Evolutionary conservation across 2,329 filamentous ascomycete genomes (phyloP).

Genomic region (Aspergillus hortae): DNA sequence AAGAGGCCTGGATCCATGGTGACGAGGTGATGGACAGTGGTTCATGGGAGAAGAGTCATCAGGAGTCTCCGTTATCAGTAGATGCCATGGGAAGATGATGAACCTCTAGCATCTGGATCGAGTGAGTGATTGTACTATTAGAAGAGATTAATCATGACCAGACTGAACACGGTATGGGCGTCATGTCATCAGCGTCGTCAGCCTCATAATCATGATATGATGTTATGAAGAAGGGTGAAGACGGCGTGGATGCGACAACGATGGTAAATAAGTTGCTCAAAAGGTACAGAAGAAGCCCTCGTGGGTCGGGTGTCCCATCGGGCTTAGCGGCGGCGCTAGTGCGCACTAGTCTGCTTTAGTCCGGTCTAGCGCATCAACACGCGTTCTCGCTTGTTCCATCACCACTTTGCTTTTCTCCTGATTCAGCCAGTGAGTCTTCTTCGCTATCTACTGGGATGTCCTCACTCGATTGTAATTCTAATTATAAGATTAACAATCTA

Average conservation of each 20-base stretch:
- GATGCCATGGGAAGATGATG: no score
- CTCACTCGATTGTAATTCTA: no score
- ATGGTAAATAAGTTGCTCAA: not conserved
- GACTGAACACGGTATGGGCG: not conserved
- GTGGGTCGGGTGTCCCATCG: not conserved
- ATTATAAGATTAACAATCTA: not conserved
- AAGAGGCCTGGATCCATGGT: slow-evolving; percentile 62
- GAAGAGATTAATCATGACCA: not conserved
- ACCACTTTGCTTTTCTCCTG: no score
- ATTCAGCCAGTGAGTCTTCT: not conserved
- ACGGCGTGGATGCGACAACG: not conserved
- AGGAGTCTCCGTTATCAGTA: not conserved
- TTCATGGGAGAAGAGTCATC: slow-evolving; percentile 1
- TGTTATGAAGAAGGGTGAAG: not conserved
- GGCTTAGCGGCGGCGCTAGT: not conserved
- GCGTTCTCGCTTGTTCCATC: not conserved
- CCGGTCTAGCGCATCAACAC: not conserved
- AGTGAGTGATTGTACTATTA: no score
- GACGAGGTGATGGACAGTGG: not conserved
- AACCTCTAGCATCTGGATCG: no score
- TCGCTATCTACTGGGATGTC: not conserved
- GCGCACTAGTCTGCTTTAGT: not conserved
- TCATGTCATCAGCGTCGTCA: not conserved
- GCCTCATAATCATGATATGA: not conserved
- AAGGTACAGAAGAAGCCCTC: not conserved